Evolutionary conservation across 2,329 filamentous ascomycete species (phyloP).

Genomic region (Cladosporium sp.): DNA sequence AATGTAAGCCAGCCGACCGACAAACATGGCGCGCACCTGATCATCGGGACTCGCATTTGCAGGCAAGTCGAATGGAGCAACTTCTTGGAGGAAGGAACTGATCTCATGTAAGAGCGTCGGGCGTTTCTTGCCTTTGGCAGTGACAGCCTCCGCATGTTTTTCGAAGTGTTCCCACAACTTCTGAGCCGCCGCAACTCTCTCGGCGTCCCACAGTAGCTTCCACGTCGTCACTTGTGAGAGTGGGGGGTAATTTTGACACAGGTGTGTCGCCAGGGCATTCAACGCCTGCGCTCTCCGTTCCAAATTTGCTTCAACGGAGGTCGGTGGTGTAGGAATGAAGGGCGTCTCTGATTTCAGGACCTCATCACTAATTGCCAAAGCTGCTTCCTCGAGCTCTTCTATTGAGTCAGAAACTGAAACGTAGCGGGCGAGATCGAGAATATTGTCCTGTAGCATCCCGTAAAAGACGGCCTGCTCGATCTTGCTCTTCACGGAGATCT

Average conservation of each 20-base stretch:
- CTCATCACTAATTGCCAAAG: constrained; percentile 72
- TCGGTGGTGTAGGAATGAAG: constrained; percentile 64
- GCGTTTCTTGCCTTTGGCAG: constrained; percentile 55
- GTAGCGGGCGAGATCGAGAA: constrained; percentile 75
- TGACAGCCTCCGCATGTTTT: constrained; percentile 48
- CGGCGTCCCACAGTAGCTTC: constrained; percentile 81
- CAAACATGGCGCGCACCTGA: constrained; percentile 79
- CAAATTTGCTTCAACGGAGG: constrained; percentile 78
- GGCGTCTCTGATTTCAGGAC: constrained; percentile 73
- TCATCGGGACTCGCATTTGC: constrained; percentile 68
- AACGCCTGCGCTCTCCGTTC: constrained; percentile 68
- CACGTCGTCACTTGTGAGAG: constrained; percentile 68
- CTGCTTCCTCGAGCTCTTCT: constrained; percentile 70
- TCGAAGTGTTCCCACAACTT: constrained; percentile 80
- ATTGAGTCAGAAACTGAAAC: constrained; percentile 59
- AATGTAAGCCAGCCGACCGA: constrained; percentile 37
- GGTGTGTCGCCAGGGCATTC: constrained; percentile 67
- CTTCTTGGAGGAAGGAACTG: constrained; percentile 70
- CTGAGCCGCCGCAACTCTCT: constrained; percentile 78
- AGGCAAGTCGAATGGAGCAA: constrained; percentile 66
- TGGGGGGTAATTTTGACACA: constrained; percentile 60
- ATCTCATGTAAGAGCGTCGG: constrained; percentile 70
- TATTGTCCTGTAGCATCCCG: constrained; percentile 70
- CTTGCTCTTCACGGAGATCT: constrained; percentile 78
- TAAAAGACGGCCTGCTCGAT: constrained; percentile 95